A percentile compares a stretch with the other conserved stretches of the same genome.
phyloP scores from a whole-genome alignment of 306 rosid genomes.

The barrel medic (Medicago truncatula) region DNA sequence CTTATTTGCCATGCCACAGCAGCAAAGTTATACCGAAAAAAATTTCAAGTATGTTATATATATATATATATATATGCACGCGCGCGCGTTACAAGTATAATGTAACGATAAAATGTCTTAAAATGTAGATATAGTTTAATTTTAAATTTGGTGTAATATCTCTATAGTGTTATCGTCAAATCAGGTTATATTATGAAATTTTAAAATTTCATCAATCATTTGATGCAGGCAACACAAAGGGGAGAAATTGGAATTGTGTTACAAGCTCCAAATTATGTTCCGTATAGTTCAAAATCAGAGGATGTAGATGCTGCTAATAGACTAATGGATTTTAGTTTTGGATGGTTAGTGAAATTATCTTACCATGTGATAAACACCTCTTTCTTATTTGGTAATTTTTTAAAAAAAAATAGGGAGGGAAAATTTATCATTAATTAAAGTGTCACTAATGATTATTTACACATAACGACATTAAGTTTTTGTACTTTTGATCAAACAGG shows the following conservation, averaged over 20 bases:
- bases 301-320: conserved; percentile 50
- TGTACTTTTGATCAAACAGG: conserved; percentile 36
- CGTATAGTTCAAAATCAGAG: conserved; percentile 41
- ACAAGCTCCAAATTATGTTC: conserved; percentile 35
- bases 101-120: neutral
- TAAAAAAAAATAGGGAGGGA: too few species aligned
- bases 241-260: conserved; percentile 54
- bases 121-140: too few species aligned
- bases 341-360: conserved; percentile 41
- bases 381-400: too few species aligned
- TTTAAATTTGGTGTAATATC: too few species aligned
- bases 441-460: too few species aligned
- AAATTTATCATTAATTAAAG: too few species aligned
- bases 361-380: neutral
- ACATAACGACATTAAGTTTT: neutral
- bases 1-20: conserved; percentile 52
- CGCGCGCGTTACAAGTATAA: neutral
- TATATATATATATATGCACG: too few species aligned
- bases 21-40: conserved; percentile 41
- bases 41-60: conserved; percentile 41
- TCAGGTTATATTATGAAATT: too few species aligned
- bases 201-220: neutral
- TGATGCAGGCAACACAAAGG: conserved; percentile 45
- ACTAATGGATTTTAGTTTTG: conserved; percentile 43
- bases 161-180: too few species aligned